Percentiles rank a stretch among this genome's conserved stretches.
These are phyloP conservation scores for Paramecium sexaurelia DNA, from an alignment of 73 alveolate species.

Conservation along the genomic window DNA sequence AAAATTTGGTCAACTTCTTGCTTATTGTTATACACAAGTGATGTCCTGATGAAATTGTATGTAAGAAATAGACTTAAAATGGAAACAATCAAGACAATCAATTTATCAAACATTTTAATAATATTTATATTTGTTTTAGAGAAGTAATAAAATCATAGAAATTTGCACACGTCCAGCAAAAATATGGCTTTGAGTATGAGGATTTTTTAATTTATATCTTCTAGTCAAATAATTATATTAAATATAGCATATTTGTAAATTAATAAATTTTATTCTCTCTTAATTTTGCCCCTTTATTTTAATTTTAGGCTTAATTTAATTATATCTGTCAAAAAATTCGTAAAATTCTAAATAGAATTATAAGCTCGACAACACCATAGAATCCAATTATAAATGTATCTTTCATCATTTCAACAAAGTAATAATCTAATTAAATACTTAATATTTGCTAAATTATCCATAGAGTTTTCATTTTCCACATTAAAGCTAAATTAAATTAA, in stretches of 20 bases:
- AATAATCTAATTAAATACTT: not conserved
- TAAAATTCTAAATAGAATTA: too few relatives aligned
- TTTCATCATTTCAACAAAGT: not conserved
- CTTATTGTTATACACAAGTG: not conserved
- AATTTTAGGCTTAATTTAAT: too few relatives aligned
- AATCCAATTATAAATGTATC: not conserved
- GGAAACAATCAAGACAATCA: not conserved
- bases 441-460: not conserved
- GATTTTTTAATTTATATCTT: too few relatives aligned
- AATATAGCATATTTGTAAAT: too few relatives aligned
- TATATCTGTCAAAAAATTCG: too few relatives aligned
- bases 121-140: not conserved
- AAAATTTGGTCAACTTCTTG: conserved; percentile 2
- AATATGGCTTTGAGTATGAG: too few relatives aligned
- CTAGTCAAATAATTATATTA: too few relatives aligned
- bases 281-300: too few relatives aligned
- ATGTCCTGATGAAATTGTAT: not conserved
- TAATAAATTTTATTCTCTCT: too few relatives aligned
- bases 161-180: too few relatives aligned
- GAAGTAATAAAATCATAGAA: not conserved
- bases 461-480: not conserved
- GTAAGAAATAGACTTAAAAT: not conserved
- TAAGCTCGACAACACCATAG: not conserved
- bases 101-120: not conserved
- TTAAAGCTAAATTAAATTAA: not conserved